Evolutionary conservation across 2,329 filamentous ascomycete genomes (phyloP), one percentile per base, ranked within the genome.

Genomic region (Didymella sp.): DNA sequence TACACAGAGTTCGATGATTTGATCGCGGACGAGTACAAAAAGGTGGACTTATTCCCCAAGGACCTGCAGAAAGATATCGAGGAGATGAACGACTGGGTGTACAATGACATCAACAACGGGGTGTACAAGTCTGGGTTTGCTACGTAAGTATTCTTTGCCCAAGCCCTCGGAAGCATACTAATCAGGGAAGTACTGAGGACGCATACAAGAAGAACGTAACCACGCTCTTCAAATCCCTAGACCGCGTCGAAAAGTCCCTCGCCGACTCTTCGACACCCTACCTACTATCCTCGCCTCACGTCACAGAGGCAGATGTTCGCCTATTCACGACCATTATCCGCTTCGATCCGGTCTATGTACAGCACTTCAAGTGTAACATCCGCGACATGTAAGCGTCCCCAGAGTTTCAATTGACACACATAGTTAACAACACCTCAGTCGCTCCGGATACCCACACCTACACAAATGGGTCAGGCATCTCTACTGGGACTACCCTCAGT

Each of bases 381-480:
- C 84, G 88, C 22, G 92, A 96, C 76, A 93, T 96, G 53, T 56
- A 25, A 51, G 53, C 17, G 24, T 17, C 8, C 6, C 5, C 4
- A 1, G 11, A 38, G 6, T 2, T n/a, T 43, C 28, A 2, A 21
- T 13, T 12, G 3, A 1, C 1, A 5, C 7, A 25, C 13, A 15
- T n/a, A 6, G 2, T 45, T 50, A 50, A 56, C 28, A 28, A 15
- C 35, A 12, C 0, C 12, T 6, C 13, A 56, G 53, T 71, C 27
- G 92, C 38, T 88, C 85, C 7, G 92, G 92, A 2, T 97, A 95
- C 74, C 93, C 93, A 25, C 80, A 83, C 47, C 79, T 96, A 56
- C 91, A 97, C 79, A 80, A 79, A 58, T 97, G 93, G 92, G 77
- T 96, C 78, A 84, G 90, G 52, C 84, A 88, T 70, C 79, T 96